Conservation (phyloP, 192 early-diverging fungal genomes). For the Entomortierella beljakovae region DNA sequence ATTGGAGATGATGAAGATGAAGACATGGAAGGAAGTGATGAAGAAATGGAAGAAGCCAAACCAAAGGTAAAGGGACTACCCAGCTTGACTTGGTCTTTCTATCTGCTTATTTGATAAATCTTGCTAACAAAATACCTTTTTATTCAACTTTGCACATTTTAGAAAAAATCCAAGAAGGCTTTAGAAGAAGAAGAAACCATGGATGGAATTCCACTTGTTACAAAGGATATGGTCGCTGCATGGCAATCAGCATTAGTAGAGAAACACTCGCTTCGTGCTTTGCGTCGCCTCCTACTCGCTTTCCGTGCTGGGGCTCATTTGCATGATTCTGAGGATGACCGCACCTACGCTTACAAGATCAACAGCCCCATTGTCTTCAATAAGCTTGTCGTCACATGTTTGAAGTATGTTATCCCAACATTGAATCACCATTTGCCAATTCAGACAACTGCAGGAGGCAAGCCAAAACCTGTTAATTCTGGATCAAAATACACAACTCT, state of each 20-base stretch:
- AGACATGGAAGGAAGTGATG: slow-evolving; percentile 33
- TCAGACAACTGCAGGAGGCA: slow-evolving; percentile 34
- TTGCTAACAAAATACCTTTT: too few relatives aligned
- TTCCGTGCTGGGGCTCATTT: slow-evolving; percentile 85
- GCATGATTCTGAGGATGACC: slow-evolving; percentile 71
- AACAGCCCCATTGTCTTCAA: slow-evolving; percentile 80
- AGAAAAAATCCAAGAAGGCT: slow-evolving; percentile 46
- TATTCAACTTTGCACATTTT: not conserved
- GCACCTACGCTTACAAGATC: slow-evolving; percentile 75
- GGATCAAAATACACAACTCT: slow-evolving; percentile 78
- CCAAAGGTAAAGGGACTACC: slow-evolving; percentile 14
- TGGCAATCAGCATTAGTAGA: slow-evolving; percentile 76
- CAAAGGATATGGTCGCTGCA: slow-evolving; percentile 74
- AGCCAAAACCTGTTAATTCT: slow-evolving; percentile 53
- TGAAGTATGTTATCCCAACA: slow-evolving; percentile 75
- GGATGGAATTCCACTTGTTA: slow-evolving; percentile 63
- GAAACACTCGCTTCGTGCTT: slow-evolving; percentile 73
- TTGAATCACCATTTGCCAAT: slow-evolving; percentile 75
- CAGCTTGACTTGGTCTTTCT: not conserved
- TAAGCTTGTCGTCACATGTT: slow-evolving; percentile 78
- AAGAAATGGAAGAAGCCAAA: slow-evolving; percentile 32
- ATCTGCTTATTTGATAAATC: too few relatives aligned
- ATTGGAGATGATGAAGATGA: slow-evolving; percentile 42
- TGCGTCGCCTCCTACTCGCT: slow-evolving; percentile 83
- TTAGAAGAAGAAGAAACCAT: slow-evolving; percentile 56